Percentiles rank a stretch among this genome's conserved stretches.
Conservation (phyloP, 1,284 basidiomycete genomes). For the Papiliotrema nemorosa region DNA sequence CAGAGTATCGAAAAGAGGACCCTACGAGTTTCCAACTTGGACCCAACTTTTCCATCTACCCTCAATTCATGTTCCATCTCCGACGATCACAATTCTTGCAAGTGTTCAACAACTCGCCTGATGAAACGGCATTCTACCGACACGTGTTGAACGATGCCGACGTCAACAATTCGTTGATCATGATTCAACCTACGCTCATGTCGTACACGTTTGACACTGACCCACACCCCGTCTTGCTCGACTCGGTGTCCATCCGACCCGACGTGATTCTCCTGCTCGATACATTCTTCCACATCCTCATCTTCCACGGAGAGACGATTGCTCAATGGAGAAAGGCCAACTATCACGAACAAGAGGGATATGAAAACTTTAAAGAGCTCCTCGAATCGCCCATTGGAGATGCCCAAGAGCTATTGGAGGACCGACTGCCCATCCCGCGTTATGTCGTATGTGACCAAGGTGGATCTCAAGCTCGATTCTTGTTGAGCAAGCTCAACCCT, state of each 20-base stretch:
- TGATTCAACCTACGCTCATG: conserved; percentile 99
- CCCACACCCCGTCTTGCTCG: conserved; percentile 90
- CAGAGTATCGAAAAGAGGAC: conserved; percentile 98
- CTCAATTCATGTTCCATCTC: conserved; percentile 99
- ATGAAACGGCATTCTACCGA: conserved; percentile 98
- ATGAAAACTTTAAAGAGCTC: conserved; percentile 96
- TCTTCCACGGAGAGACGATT: conserved; percentile 97
- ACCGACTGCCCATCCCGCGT: conserved; percentile 94
- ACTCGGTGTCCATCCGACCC: conserved; percentile 95
- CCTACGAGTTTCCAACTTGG: conserved; percentile 87
- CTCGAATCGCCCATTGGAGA: conserved; percentile 72
- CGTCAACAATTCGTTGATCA: conserved; percentile 98
- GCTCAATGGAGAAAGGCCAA: conserved; percentile 99
- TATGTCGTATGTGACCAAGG: conserved; percentile 98
- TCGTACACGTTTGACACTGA: conserved; percentile 90
- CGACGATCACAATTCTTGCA: conserved; percentile 97
- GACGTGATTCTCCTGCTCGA: conserved; percentile 97
- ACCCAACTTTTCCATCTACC: conserved; percentile 98
- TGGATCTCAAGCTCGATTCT: conserved; percentile 94
- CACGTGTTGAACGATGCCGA: conserved; percentile 97
- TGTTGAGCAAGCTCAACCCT: conserved; percentile 94
- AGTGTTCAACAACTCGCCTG: conserved; percentile 99
- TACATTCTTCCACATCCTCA: conserved; percentile 99
- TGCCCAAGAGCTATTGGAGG: conserved; percentile 84
- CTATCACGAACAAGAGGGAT: conserved; percentile 98